Base-by-base conservation (phyloP, 495 filamentous ascomycete species). In the Penicillium coprophilum region DNA sequence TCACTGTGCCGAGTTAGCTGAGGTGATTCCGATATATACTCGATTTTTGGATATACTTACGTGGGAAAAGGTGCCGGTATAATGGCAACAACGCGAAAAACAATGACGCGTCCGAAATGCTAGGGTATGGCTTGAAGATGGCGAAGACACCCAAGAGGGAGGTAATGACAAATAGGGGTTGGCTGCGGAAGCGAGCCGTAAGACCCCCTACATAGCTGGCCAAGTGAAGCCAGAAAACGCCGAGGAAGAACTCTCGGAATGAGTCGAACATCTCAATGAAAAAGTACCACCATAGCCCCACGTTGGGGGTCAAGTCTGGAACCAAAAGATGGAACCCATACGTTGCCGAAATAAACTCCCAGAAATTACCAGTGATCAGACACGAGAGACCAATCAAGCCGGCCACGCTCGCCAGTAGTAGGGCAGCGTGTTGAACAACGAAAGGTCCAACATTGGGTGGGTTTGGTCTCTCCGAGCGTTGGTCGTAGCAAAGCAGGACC, bases 191-290 rank as follows among this genome's bases (percentile, higher is more conserved):
- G 46, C 92, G 85, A 48, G 96, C 77, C 6, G 87, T 90, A 10
- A 97, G 72, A 0, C 89, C 92, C 19, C 85, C 90, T 4, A 94
- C 88, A 71, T 98, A 98, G 38, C 86, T 85, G 3, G 86, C 85
- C 47, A 97, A 78, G 71, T 98, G 95, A 53, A 98, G 82, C 91
- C 95, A 97, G 72, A 98, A 98, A 6, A 97, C 91, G 20, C 89
- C 95, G 3, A 98, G 80, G 80, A 98, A 98, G 78, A 98, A 97
- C 47, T 88, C 87, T 21, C 94, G 85, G 80, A 98, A 98, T 5
- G 91, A 93, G 71, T 98, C 94, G 69, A 98, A 98, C 85, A 98
- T 98, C 74, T 98, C 94, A 62, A 93, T 95, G 75, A 98, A 97
- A 73, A 97, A 98, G 75, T 98, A 98, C 94, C 94, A 98, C 94